Evolutionary conservation across 2,329 filamentous ascomycete species (phyloP), one percentile per base, ranked within the genome.

Genomic region (Parascedosporium putredinis): DNA sequence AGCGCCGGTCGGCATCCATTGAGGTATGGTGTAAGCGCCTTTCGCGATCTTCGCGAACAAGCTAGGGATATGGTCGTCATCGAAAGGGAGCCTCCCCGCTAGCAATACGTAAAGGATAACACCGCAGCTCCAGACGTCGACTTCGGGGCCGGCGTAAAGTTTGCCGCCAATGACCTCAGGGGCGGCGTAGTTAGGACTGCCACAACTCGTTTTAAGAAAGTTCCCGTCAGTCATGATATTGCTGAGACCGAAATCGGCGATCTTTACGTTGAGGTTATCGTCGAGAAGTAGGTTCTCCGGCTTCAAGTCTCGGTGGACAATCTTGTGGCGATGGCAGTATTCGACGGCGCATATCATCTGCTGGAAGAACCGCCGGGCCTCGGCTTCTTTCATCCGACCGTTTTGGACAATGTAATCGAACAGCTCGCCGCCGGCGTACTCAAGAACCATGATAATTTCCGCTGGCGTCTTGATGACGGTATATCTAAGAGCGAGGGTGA

Each of bases 201-300:
- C 93, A 61, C 93, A 98, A 64, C 90, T 97, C 1, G 93, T 98
- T 71, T 96, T 97, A 60, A 98, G 79, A 64, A 98, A 98, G 65
- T 98, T 98, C 23, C 93, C 93, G 64, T 98, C 93, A 0, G 93
- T 97, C 93, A 98, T 98, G 69, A 98, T 98, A 64, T 98, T 98
- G 72, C 91, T 97, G 51, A 98, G 75, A 51, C 93, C 93, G 58
- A 98, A 98, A 68, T 98, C 93, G 60, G 93, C 93, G 70, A 98
- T 98, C 73, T 98, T 98, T 68, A 98, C 91, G 60, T 98, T 96
- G 62, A 95, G 84, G 52, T 94, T 84, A 56, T 94, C 88, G 68
- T 98, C 93, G 47, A 98, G 81, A 40, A 98, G 78, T 45, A 98
- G 71, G 63, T 98, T 98, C 73, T 98, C 93, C 8, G 93, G 93